These are phyloP conservation scores for Raffaelea ambrosiae DNA, from an alignment of 2,329 filamentous ascomycete genomes.

Conservation along the genomic window DNA sequence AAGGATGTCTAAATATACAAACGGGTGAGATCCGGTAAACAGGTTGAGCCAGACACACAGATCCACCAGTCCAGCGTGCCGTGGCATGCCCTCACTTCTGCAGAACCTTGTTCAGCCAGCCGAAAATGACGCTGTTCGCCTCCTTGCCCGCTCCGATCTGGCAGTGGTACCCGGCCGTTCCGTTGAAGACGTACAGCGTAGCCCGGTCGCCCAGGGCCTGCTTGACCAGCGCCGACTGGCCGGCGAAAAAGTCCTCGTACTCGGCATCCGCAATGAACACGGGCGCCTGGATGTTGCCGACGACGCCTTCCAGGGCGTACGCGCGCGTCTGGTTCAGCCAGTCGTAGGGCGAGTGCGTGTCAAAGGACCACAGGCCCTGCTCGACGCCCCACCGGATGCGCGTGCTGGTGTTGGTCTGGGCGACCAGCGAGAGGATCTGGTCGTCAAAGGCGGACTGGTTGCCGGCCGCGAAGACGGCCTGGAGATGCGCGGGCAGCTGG, in stretches of 20 bases:
- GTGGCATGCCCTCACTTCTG: too few species aligned
- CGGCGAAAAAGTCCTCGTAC: background rate
- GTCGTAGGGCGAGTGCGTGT: constrained; percentile 2
- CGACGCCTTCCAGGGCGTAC: background rate
- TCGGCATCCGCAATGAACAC: constrained; percentile 4
- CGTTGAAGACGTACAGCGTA: constrained; percentile 4
- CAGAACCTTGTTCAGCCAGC: constrained; percentile 4
- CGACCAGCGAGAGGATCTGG: background rate
- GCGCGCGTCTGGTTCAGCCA: constrained; percentile 1
- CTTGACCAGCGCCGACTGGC: background rate
- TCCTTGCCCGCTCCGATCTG: constrained; percentile 3
- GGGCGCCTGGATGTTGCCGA: background rate
- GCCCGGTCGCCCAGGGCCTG: background rate
- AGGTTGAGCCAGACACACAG: too few species aligned
- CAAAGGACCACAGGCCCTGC: constrained; percentile 4
- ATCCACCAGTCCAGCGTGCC: too few species aligned
- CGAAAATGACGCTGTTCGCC: constrained; percentile 2
- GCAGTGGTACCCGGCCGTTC: constrained; percentile 3
- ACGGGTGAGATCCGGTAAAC: too few species aligned
- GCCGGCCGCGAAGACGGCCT: background rate
- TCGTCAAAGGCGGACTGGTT: constrained; percentile 2
- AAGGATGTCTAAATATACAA: too few species aligned
- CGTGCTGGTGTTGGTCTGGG: background rate
- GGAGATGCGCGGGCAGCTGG: background rate
- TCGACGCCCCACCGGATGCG: background rate